Percentiles rank a stretch among this genome's conserved stretches.
These are phyloP conservation scores for Rhodomyrtus tomentosa DNA, from an alignment of 345 rosid genomes.

Conservation along the genomic window DNA sequence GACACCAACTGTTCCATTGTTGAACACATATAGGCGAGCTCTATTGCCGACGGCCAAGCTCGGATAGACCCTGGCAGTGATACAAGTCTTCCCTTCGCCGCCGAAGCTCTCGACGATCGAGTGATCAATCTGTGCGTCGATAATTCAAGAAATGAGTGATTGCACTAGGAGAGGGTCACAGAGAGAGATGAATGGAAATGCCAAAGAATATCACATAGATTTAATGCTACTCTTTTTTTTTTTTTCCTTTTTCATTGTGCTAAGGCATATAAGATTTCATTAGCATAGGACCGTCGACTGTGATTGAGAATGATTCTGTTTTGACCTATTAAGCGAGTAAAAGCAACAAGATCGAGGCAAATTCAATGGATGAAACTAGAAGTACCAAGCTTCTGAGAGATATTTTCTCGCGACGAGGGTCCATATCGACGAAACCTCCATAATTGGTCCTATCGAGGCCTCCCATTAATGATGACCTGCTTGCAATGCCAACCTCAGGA, in stretches of 20 bases:
- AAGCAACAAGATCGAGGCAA: background rate
- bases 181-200: background rate
- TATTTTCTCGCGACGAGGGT: constrained; percentile 28
- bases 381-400: constrained; percentile 46
- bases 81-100: constrained; percentile 38
- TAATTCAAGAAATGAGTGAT: background rate
- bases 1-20: constrained; percentile 33
- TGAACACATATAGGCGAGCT: constrained; percentile 28
- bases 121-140: constrained; percentile 27
- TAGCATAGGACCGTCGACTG: background rate
- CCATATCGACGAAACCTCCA: constrained; percentile 33
- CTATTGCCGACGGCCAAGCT: constrained; percentile 22
- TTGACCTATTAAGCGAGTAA: background rate
- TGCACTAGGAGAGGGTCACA: background rate
- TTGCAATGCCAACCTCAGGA: background rate
- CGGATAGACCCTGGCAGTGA: constrained; percentile 58
- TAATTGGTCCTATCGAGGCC: constrained; percentile 16
- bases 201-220: background rate
- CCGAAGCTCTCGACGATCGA: constrained; percentile 46
- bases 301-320: background rate
- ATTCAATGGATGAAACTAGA: background rate
- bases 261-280: background rate
- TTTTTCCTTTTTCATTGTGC: background rate
- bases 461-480: constrained; percentile 38
- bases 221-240: background rate